Percentiles rank a stretch among this genome's conserved stretches.
phyloP scores from a whole-genome alignment of 352 stramenopile species.

The Phytophthora pini region DNA sequence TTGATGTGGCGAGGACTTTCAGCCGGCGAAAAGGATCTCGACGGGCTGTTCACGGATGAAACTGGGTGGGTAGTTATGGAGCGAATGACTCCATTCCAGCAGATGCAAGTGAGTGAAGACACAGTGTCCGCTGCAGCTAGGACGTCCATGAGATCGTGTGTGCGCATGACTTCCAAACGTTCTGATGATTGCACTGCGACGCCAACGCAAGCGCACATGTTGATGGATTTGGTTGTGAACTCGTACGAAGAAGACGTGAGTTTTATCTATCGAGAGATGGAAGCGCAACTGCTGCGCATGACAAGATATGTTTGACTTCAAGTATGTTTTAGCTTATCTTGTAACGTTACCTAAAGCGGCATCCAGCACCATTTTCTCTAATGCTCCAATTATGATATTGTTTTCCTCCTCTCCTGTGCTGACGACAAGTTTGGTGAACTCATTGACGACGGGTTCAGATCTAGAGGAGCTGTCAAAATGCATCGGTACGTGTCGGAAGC shows the following conservation, averaged over 20 bases:
- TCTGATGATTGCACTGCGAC: constrained; percentile 10
- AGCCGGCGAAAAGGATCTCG: constrained; percentile 40
- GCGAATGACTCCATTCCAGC: constrained; percentile 17
- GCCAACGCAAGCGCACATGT: constrained; percentile 4
- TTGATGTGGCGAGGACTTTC: constrained; percentile 42
- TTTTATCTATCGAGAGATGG: constrained; percentile 49
- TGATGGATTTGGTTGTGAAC: constrained; percentile 39
- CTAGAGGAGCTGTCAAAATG: too few relatives aligned
- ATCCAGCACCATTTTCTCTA: too few relatives aligned
- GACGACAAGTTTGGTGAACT: too few relatives aligned
- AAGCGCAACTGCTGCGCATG: constrained; percentile 36
- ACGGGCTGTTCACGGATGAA: constrained; percentile 35
- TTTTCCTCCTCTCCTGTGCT: too few relatives aligned
- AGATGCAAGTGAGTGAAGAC: neutral
- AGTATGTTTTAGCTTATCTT: neutral
- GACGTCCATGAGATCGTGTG: constrained; percentile 37
- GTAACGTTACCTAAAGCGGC: too few relatives aligned
- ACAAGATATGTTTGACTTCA: constrained; percentile 18
- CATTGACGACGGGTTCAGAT: too few relatives aligned
- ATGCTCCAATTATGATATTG: too few relatives aligned
- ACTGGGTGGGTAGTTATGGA: constrained; percentile 43
- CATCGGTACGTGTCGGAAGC: too few relatives aligned
- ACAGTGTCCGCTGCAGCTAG: constrained; percentile 6
- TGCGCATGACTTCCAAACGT: constrained; percentile 31
- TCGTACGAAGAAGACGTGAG: constrained; percentile 47